Evolutionary conservation across 2,329 filamentous ascomycete genomes (phyloP).

Genomic region (Aschersonia sp.): DNA sequence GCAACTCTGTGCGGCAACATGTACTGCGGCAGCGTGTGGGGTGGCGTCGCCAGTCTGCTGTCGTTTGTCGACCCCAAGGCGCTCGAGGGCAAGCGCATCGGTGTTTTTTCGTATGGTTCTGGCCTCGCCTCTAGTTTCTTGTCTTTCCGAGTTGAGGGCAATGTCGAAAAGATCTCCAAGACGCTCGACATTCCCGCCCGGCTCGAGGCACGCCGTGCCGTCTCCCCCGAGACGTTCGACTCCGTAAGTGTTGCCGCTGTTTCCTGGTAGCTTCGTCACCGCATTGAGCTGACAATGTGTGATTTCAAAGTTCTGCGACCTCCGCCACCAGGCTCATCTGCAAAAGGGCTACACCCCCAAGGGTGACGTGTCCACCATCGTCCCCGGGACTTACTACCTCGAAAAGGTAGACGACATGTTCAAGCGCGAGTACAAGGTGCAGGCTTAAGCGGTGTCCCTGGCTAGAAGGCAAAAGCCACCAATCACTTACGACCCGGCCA

Average conservation of each 20-base stretch:
- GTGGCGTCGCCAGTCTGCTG: constrained; percentile 59
- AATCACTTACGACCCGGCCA: no score
- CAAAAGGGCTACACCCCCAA: constrained; percentile 64
- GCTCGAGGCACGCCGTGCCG: constrained; percentile 48
- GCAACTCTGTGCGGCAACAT: constrained; percentile 62
- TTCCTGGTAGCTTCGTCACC: not conserved
- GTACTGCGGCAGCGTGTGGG: constrained; percentile 60
- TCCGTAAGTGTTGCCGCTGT: constrained; percentile 27
- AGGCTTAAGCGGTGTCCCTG: constrained; percentile 37
- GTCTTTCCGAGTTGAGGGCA: constrained; percentile 59
- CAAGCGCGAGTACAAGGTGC: constrained; percentile 63
- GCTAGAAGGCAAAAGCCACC: not conserved
- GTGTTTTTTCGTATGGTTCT: constrained; percentile 67
- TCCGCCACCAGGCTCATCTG: constrained; percentile 71
- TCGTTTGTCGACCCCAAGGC: constrained; percentile 45
- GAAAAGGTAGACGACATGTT: constrained; percentile 75
- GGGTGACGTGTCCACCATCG: constrained; percentile 53
- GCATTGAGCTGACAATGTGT: no score
- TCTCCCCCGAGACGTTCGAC: constrained; percentile 61
- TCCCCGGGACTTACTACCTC: constrained; percentile 61
- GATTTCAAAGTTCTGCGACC: constrained; percentile 50
- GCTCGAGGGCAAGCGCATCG: constrained; percentile 58
- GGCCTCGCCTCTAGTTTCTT: constrained; percentile 60
- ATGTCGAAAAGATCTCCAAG: constrained; percentile 52
- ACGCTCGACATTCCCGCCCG: constrained; percentile 55